A percentile compares a stretch with the other conserved stretches of the same genome.
These are phyloP conservation scores for Xylaria hypoxylon DNA, from an alignment of 2,329 filamentous ascomycete genomes.

Conservation along the genomic window DNA sequence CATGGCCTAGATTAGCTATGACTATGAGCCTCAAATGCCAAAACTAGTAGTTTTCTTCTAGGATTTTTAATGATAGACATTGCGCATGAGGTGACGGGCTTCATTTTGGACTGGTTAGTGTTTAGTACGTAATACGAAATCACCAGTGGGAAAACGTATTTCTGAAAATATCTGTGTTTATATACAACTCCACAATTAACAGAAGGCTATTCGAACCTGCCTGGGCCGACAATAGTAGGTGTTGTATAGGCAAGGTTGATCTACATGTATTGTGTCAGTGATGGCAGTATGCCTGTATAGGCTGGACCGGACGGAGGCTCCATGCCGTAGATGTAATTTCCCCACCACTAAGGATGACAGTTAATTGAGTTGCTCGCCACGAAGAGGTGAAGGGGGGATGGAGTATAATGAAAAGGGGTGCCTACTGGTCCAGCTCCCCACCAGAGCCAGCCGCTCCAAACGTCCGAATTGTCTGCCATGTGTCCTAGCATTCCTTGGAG, in stretches of 20 bases:
- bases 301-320: constrained; percentile 48
- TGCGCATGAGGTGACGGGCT: not conserved
- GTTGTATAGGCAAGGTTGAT: constrained; percentile 20
- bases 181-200: not conserved
- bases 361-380: constrained; percentile 3
- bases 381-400: not conserved
- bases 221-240: not conserved
- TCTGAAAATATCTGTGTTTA: not conserved
- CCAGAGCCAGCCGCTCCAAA: constrained; percentile 69
- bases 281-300: constrained; percentile 46
- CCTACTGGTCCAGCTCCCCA: constrained; percentile 65
- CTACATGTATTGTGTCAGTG: constrained; percentile 46
- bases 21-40: not conserved
- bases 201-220: not conserved
- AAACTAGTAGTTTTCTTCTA: not conserved
- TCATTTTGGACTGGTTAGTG: not conserved
- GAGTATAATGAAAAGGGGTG: not conserved
- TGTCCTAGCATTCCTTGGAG: constrained; percentile 64
- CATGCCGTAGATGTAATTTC: constrained; percentile 51
- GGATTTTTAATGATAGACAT: not conserved
- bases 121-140: not conserved
- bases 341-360: constrained; percentile 60
- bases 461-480: constrained; percentile 66
- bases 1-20: not conserved
- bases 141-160: not conserved